Base-by-base conservation (phyloP, 2,329 filamentous ascomycete species). In the Helminthosporium solani region DNA sequence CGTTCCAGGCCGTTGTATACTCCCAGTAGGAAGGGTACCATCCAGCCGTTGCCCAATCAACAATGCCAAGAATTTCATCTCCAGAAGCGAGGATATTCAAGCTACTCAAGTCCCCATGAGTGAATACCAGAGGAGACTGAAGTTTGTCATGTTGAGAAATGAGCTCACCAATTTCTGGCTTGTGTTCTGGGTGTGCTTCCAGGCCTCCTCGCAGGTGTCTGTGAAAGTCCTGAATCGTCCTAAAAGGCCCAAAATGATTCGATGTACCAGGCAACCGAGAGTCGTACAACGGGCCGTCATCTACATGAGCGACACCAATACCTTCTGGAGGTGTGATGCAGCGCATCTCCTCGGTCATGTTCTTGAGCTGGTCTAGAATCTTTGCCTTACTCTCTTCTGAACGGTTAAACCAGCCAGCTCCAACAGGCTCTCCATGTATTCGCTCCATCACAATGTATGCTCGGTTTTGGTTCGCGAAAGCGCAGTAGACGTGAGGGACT, bases 71-170 rank as follows among this genome's bases (percentile, higher is more conserved):
- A 23, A 81, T 57, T 3, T 67, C 54, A 39, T 73, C 68, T 3
- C 63, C 70, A 4, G 58, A 56, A 25, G 70, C 57, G 7, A 78
- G 42, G 36, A 78, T 36, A 78, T 78, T 78, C 16, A 51, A 53
- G 11, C 63, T 64, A 44, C 66, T 71, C 5, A 82, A 63, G 55
- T 82, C 78, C 2, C 72, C 73, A 61, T 81, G 77, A 2, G 76
- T 76, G 47, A 81, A 74, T 1, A 74, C 67, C 2, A 72, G 69
- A 18, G 18, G 8, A n/a, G 19, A 59, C 56, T 62, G 63, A 73
- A 7, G 57, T 54, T 3, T 56, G 57, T 2, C 63, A 43, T 12
- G 66, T 64, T 52, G 72, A 48, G 61, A 67, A 60, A 16, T 43
- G 54, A 56, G 14, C 18, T 36, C 14, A 18, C 18, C 7, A 36